Evolutionary conservation across 768 basidiomycete species (phyloP), one percentile per base, ranked within the genome.

Genomic region (Gautieria morchelliformis): DNA sequence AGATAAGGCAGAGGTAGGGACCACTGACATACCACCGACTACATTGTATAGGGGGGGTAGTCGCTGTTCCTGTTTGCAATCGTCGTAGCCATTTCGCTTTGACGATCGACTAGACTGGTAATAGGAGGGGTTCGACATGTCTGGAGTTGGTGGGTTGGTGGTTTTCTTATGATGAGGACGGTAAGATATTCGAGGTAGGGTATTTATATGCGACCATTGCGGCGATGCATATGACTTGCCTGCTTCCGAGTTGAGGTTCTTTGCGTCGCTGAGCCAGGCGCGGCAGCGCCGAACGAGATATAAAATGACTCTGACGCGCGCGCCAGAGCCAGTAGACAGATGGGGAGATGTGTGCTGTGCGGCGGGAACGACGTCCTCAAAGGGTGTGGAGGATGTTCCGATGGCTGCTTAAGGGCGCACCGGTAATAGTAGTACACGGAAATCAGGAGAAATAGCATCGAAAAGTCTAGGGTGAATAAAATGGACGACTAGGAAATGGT

Each of bases 171-270:
- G n/a, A 17, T 44, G 17, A 22, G 3, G 42, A 17, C 7, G 42
- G 42, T 22, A 19, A 12, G n/a, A 19, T 8, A n/a, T 22, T 44
- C 3, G 42, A 44, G 42, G 20, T 12, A 44, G 8, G 17, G 27
- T 49, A 49, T 49, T 49, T 49, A 49, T 49, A 49, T 49, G 32
- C 48, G 9, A 24, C 27, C 48, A 24, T 24, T 22, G 51, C 51
- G 51, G 51, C 51, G 51, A 52, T 52, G 51, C 51, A 40, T 37
- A 49, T 49, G 48, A 49, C 48, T 49, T 49, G 32, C 5, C 24
- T 52, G n/a, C 12, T 37, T 33, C 51, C 51, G 37, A 52, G 20
- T 9, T 52, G 24, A 52, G 37, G 15, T 39, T 52, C 32, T 14
- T 52, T 37, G 20, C 37, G 37, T 37, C 20, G 33, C 9, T 39